These are phyloP conservation scores for Phaeosphaeriaceae sp. DNA, from an alignment of 2,329 filamentous ascomycete species.

Conservation along the genomic window DNA sequence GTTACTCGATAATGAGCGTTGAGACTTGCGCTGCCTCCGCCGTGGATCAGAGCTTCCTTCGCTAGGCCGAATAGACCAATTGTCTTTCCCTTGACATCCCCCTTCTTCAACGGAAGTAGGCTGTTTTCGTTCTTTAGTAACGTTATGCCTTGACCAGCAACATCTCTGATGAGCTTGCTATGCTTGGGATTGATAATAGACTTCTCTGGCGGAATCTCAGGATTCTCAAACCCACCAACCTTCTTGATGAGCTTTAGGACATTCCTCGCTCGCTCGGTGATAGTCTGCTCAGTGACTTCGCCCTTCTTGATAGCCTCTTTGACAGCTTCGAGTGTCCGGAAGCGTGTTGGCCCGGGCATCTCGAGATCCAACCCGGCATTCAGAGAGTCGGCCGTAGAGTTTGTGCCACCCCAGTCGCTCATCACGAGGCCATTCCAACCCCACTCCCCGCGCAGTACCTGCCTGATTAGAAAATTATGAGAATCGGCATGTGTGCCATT, in stretches of 20 bases:
- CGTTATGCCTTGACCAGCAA: slow-evolving; percentile 72
- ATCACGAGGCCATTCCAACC: slow-evolving; percentile 72
- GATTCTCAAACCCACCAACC: slow-evolving; percentile 65
- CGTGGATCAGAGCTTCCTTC: slow-evolving; percentile 51
- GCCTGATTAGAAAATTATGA: slow-evolving; percentile 68
- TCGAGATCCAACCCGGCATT: slow-evolving; percentile 48
- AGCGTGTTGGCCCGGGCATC: slow-evolving; percentile 62
- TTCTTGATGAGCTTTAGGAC: slow-evolving; percentile 71
- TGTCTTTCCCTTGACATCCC: slow-evolving; percentile 60
- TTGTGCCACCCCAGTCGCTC: slow-evolving; percentile 65
- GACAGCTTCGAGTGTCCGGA: slow-evolving; percentile 71
- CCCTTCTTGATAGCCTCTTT: slow-evolving; percentile 44
- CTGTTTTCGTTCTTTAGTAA: slow-evolving; percentile 73
- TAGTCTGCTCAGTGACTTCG: slow-evolving; percentile 57
- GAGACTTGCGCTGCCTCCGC: slow-evolving; percentile 41
- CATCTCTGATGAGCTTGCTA: slow-evolving; percentile 66
- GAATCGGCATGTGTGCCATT: slow-evolving; percentile 73
- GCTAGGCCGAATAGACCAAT: slow-evolving; percentile 76
- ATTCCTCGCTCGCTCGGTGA: slow-evolving; percentile 37
- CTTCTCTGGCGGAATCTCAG: slow-evolving; percentile 62
- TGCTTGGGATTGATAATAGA: slow-evolving; percentile 68
- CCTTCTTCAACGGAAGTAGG: slow-evolving; percentile 68
- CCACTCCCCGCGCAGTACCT: slow-evolving; percentile 74
- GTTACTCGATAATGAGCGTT: slow-evolving; percentile 37
- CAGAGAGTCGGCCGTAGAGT: slow-evolving; percentile 43